Percentiles rank a stretch among this genome's conserved stretches.
Conservation (phyloP, 768 basidiomycete species). For the Boletellus ananiceps region DNA sequence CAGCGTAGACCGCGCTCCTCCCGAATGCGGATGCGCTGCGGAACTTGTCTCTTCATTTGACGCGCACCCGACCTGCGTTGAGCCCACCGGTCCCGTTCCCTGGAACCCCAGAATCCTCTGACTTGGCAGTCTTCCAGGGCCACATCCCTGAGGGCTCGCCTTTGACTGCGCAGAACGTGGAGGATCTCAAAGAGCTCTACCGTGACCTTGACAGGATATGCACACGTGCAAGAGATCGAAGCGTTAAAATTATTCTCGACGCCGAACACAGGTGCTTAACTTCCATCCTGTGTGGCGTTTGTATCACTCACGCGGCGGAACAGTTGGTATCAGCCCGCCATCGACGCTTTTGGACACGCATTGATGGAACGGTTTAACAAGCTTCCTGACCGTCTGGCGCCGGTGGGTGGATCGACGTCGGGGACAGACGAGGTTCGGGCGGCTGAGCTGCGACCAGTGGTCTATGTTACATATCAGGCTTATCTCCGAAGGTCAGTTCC, state of each 20-base stretch:
- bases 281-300: neutral
- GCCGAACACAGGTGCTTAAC: constrained; percentile 67
- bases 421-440: neutral
- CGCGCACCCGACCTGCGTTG: constrained; percentile 36
- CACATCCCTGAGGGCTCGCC: constrained; percentile 16
- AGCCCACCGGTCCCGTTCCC: constrained; percentile 53
- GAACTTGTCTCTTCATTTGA: constrained; percentile 57
- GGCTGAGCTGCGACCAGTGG: constrained; percentile 53
- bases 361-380: constrained; percentile 78
- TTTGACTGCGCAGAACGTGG: constrained; percentile 54
- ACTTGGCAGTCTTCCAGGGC: constrained; percentile 48
- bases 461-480: constrained; percentile 87
- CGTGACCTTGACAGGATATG: constrained; percentile 63
- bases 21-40: constrained; percentile 57
- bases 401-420: constrained; percentile 1
- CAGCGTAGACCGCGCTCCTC: constrained; percentile 58
- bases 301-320: constrained; percentile 4
- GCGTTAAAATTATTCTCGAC: constrained; percentile 73
- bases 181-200: constrained; percentile 56
- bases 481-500: constrained; percentile 66
- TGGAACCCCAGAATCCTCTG: constrained; percentile 56
- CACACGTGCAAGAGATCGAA: constrained; percentile 50
- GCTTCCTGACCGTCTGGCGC: constrained; percentile 7
- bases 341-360: constrained; percentile 73
- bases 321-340: constrained; percentile 69